Evolutionary conservation across 2,329 filamentous ascomycete species (phyloP), one percentile per base, ranked within the genome.

Genomic region (Penicillium sp.): DNA sequence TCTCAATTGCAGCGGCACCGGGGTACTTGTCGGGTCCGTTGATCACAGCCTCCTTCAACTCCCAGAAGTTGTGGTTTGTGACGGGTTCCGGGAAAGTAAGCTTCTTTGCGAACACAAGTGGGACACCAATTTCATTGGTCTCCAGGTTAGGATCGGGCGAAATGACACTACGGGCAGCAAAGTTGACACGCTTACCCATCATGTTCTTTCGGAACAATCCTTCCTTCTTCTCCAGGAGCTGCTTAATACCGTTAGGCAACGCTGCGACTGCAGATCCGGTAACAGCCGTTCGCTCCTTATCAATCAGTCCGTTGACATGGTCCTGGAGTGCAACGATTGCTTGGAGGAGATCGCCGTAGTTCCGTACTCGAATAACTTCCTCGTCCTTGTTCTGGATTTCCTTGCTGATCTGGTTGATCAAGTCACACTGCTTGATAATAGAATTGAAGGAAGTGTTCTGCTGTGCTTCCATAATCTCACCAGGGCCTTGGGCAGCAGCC

Each of bases 101-200:
- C 74, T 96, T 98, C 72, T 88, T 92, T 2, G 95, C 95, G 74
- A 99, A 99, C 14, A 98, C 95, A n/a, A 93, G 91, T 19, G 95
- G 95, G 3, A 99, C 93, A 74, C 95, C 95, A 64, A 99, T 98
- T 77, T 99, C 95, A 74, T 96, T 98, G 19, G 95, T 98, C 75
- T 99, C 95, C 69, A 99, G 96, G 71, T 98, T 99, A 3, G 95
- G 95, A 72, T 99, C 95, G 0, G 95, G 95, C 10, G 93, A 98
- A 67, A 99, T 99, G 73, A 99, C 95, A 83, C 91, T 96, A 74
- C 95, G 89, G 37, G 95, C 95, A 50, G 95, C 95, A 73, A 95
- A 98, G 75, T 99, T 98, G 78, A 99, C 95, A 81, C 95, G 92
- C 82, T 99, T 99, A 60, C 95, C 95, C 95, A 99, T 99, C 95